Percentiles rank a stretch among this genome's conserved stretches.
Conservation (phyloP, 176 grass and related monocot genomes). For the Carex littledalei region DNA sequence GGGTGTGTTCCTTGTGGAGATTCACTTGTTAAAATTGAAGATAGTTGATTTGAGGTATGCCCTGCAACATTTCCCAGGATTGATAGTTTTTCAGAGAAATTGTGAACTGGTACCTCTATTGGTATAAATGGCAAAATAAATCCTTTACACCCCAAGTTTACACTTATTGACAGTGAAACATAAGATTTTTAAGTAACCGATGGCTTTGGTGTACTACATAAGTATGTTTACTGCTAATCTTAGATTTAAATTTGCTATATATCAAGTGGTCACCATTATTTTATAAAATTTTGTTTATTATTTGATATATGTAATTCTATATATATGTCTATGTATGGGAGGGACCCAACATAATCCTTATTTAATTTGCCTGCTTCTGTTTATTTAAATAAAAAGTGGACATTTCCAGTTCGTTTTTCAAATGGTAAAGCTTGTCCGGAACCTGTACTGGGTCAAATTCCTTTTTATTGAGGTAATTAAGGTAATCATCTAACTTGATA, state of each 20-base stretch:
- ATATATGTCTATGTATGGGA: not conserved
- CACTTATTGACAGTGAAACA: not conserved
- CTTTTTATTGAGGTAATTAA: not conserved
- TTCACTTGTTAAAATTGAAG: not conserved
- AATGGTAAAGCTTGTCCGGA: not conserved
- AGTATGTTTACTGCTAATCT: not conserved
- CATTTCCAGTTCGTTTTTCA: too few relatives aligned
- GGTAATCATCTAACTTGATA: not conserved
- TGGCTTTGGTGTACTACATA: not conserved
- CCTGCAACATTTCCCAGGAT: not conserved
- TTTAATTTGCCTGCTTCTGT: not conserved
- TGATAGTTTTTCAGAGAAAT: not conserved
- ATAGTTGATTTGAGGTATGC: constrained; percentile 16
- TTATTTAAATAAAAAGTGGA: too few relatives aligned
- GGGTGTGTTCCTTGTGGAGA: not conserved
- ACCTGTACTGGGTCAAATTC: not conserved
- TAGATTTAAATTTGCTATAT: not conserved
- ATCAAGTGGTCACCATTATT: not conserved
- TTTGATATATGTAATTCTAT: not conserved
- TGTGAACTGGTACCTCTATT: not conserved
- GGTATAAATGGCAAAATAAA: not conserved
- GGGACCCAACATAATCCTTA: not conserved
- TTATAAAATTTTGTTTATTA: not conserved
- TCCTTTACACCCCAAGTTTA: not conserved
- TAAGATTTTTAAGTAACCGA: not conserved